Percentiles rank a stretch among this genome's conserved stretches.
Evolutionary conservation across 139 green algal species (phyloP).

Genomic region (Microglena sp.): DNA sequence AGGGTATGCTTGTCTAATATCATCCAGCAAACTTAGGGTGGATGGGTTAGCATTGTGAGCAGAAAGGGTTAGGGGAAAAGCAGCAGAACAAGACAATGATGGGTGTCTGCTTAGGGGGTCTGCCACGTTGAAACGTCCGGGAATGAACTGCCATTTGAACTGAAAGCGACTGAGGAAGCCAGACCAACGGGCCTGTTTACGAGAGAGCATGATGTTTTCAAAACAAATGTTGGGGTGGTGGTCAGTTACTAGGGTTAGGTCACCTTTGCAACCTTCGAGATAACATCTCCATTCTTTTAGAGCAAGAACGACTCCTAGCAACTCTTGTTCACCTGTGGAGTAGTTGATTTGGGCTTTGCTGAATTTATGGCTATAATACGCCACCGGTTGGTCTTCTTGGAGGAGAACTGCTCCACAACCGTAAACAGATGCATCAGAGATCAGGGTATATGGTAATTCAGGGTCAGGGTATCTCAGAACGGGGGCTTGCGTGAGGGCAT

Average conservation of each 20-base stretch:
- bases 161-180: constrained; percentile 18
- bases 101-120: too few relatives aligned
- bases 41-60: too few relatives aligned
- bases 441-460: constrained; percentile 17
- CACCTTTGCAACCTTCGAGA: constrained; percentile 15
- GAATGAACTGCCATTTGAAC: constrained; percentile 18
- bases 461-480: constrained; percentile 13
- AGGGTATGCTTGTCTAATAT: too few relatives aligned
- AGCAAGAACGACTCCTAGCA: constrained; percentile 27
- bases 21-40: too few relatives aligned
- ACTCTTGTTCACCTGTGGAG: constrained; percentile 29
- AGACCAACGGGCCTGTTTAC: constrained; percentile 21
- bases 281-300: constrained; percentile 32
- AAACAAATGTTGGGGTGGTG: constrained; percentile 20
- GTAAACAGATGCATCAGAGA: constrained; percentile 19
- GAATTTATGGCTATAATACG: constrained; percentile 25
- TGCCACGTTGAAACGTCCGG: constrained; percentile 23
- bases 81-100: too few relatives aligned
- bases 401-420: constrained; percentile 27
- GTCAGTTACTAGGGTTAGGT: too few relatives aligned
- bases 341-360: constrained; percentile 33
- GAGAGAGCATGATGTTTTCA: constrained; percentile 5
- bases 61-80: too few relatives aligned
- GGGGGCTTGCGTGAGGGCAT: constrained; percentile 14
- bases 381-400: constrained; percentile 29